Conservation (phyloP, 2,329 filamentous ascomycete species). For the Talaromyces amestolkiae region DNA sequence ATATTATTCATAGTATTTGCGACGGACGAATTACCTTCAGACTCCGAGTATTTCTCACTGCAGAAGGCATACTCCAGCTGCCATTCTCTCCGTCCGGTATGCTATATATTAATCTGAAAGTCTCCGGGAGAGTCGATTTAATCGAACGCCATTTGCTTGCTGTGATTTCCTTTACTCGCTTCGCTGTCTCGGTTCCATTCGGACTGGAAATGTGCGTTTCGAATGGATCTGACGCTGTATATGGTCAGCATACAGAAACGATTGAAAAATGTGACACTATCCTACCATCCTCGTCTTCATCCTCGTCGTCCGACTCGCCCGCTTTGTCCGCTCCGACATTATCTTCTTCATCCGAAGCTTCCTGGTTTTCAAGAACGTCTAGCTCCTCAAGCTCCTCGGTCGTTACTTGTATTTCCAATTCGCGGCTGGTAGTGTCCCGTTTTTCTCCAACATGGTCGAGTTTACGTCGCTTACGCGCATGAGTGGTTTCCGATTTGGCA, state of each 20-base stretch:
- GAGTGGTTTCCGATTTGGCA: conserved; percentile 37
- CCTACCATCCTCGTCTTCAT: conserved; percentile 32
- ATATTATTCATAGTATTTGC: background rate
- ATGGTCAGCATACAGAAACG: conserved; percentile 30
- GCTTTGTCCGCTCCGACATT: conserved; percentile 33
- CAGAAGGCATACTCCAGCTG: conserved; percentile 27
- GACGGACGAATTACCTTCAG: conserved; percentile 34
- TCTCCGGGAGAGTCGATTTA: conserved; percentile 37
- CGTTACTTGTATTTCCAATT: conserved; percentile 29
- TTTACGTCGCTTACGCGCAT: conserved; percentile 54
- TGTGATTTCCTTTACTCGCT: conserved; percentile 48
- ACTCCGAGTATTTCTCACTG: conserved; percentile 32
- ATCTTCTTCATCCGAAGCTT: conserved; percentile 46
- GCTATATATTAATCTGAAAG: conserved; percentile 31
- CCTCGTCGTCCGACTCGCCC: conserved; percentile 39
- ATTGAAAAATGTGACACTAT: conserved; percentile 1
- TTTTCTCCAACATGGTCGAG: conserved; percentile 39
- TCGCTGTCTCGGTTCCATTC: conserved; percentile 59
- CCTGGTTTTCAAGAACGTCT: conserved; percentile 49
- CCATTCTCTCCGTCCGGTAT: conserved; percentile 31
- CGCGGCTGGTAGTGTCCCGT: conserved; percentile 26
- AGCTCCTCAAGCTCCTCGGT: conserved; percentile 38
- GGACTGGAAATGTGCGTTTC: conserved; percentile 73
- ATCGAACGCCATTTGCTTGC: conserved; percentile 50
- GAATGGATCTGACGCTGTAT: conserved; percentile 64